Evolutionary conservation across 441 rosid species (phyloP).

Genomic region (Erysimum cheiri): DNA sequence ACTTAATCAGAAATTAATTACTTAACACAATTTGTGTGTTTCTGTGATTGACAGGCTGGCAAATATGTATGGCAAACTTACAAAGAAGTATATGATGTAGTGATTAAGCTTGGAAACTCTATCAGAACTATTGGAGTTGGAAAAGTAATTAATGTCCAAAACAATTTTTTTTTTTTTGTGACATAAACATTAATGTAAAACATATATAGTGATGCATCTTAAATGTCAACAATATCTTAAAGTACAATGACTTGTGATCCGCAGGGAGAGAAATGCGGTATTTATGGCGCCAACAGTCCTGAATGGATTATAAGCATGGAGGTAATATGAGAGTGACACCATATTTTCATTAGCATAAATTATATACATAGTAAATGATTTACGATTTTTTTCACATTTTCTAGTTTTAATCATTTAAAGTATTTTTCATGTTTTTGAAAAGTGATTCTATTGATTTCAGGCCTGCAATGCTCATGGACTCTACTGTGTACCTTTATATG

Average conservation of each 20-base stretch:
- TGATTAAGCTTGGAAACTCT: conserved; percentile 80
- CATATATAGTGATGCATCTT: not conserved
- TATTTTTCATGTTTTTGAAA: not conserved
- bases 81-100: conserved; percentile 74
- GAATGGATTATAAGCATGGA: conserved; percentile 99
- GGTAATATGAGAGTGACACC: conserved; percentile 48
- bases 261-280: conserved; percentile 87
- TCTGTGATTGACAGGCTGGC: conserved; percentile 60
- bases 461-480: conserved; percentile 99
- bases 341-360: not conserved
- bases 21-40: not conserved
- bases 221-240: conserved; percentile 4
- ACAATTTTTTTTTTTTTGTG: too few relatives aligned
- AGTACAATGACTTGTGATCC: conserved; percentile 23
- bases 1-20: not conserved
- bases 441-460: conserved; percentile 51
- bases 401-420: not conserved
- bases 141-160: conserved; percentile 59
- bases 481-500: conserved; percentile 92
- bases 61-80: conserved; percentile 85
- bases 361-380: not conserved
- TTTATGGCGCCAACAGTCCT: conserved; percentile 83
- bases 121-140: conserved; percentile 81
- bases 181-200: not conserved
- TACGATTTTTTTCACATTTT: not conserved